A percentile compares a stretch with the other conserved stretches of the same genome.
Conservation (phyloP, 495 filamentous ascomycete species). For the Emericellopsis terricola region DNA sequence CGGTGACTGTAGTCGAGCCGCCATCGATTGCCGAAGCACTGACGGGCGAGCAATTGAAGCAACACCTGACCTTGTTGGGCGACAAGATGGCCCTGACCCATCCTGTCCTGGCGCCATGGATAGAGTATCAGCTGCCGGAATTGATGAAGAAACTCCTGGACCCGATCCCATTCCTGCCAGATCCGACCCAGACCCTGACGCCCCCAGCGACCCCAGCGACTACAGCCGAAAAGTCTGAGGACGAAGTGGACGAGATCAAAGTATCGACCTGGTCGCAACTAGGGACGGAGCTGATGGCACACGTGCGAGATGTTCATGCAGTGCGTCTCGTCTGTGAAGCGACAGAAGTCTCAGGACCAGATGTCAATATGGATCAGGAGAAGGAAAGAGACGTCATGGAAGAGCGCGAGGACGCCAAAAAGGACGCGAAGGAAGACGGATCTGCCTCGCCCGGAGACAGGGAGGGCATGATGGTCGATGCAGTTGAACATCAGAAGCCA, state of each 20-base stretch:
- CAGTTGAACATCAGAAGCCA: too few species aligned
- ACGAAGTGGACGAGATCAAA: neutral
- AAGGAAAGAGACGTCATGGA: constrained; percentile 2
- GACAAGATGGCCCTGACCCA: constrained; percentile 55
- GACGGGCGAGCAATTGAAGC: constrained; percentile 59
- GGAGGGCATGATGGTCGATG: neutral
- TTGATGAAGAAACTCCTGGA: constrained; percentile 51
- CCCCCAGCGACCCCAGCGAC: constrained; percentile 6
- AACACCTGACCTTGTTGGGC: constrained; percentile 44
- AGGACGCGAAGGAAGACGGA: neutral
- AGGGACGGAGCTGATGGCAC: constrained; percentile 1
- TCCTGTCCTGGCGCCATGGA: constrained; percentile 42
- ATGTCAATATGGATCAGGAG: constrained; percentile 8
- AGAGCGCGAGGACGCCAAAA: neutral
- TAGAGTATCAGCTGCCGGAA: constrained; percentile 42
- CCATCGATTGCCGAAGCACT: constrained; percentile 73
- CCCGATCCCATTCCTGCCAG: constrained; percentile 59
- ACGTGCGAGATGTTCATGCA: neutral
- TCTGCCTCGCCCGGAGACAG: neutral
- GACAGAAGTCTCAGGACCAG: constrained; percentile 2
- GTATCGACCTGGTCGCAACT: constrained; percentile 19
- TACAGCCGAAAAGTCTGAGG: neutral
- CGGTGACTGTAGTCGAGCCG: constrained; percentile 52
- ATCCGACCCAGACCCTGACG: constrained; percentile 22
- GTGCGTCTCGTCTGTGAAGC: neutral